Percentiles rank a stretch among this genome's conserved stretches.
Evolutionary conservation across 2,329 filamentous ascomycete species (phyloP).

Genomic region (Pleurostoma richardsiae): DNA sequence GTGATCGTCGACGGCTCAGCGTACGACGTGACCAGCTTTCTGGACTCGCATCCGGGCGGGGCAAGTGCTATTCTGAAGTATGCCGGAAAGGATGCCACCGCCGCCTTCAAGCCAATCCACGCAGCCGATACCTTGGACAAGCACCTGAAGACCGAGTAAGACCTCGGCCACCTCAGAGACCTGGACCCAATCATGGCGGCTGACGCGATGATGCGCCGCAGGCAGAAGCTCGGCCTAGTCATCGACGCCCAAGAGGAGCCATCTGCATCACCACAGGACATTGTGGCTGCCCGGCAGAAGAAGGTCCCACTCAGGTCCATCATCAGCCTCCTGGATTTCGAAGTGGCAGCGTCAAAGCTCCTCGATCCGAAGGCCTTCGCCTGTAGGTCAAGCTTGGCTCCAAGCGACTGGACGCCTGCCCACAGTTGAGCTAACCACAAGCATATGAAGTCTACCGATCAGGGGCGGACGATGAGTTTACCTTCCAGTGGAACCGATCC

Average conservation of each 20-base stretch:
- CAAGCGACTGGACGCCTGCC: too few species aligned
- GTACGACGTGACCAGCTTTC: conserved; percentile 31
- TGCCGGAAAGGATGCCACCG: conserved; percentile 19
- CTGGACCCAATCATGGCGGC: background rate
- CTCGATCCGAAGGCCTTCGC: background rate
- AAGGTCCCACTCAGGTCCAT: background rate
- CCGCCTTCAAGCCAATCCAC: conserved; percentile 6
- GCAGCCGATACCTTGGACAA: background rate
- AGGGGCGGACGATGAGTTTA: background rate
- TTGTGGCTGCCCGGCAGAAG: background rate
- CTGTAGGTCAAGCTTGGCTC: background rate
- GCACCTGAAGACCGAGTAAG: background rate
- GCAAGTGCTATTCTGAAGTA: conserved; percentile 20
- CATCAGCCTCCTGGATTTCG: background rate
- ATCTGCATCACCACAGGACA: background rate
- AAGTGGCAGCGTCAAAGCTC: background rate
- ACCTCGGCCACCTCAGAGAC: too few species aligned
- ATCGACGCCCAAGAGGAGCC: background rate
- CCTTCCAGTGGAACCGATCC: background rate
- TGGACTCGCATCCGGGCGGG: conserved; percentile 24
- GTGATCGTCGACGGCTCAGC: conserved; percentile 23
- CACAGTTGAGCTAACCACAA: too few species aligned
- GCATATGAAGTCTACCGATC: background rate
- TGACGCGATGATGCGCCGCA: background rate
- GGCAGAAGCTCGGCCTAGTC: background rate